phyloP scores from a whole-genome alignment of 495 filamentous ascomycete genomes.

The Lepidopterella palustris region DNA sequence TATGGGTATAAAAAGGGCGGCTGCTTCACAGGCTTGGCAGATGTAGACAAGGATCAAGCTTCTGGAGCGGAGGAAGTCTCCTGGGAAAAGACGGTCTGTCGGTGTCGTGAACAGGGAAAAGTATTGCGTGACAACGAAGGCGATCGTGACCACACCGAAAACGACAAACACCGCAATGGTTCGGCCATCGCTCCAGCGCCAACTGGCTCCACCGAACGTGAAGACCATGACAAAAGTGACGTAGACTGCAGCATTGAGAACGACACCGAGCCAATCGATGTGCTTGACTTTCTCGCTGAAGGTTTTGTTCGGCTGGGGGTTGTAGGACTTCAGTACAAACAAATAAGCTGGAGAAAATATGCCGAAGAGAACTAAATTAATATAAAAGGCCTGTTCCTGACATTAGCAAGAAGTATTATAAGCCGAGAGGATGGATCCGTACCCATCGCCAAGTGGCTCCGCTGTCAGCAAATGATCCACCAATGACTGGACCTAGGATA shows the following conservation, averaged over 20 bases:
- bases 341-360: constrained; percentile 51
- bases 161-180: constrained; percentile 4
- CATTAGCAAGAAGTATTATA: constrained; percentile 34
- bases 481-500: constrained; percentile 53
- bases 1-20: not conserved
- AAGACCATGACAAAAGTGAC: constrained; percentile 1
- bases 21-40: not conserved
- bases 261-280: constrained; percentile 36
- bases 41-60: constrained; percentile 1
- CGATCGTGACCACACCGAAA: not conserved
- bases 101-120: constrained; percentile 1
- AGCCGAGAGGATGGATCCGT: not conserved
- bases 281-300: constrained; percentile 37
- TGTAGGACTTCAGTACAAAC: constrained; percentile 46
- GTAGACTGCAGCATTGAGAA: constrained; percentile 26
- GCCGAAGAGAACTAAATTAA: constrained; percentile 57
- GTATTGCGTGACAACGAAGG: constrained; percentile 3
- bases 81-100: not conserved
- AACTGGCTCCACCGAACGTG: not conserved
- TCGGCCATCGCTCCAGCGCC: constrained; percentile 1
- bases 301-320: constrained; percentile 40
- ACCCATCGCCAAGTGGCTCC: constrained; percentile 43
- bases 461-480: constrained; percentile 53
- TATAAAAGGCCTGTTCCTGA: constrained; percentile 68
- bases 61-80: constrained; percentile 2